These are phyloP conservation scores for Paraurostyla sp. DNA, from an alignment of 73 alveolate species.

Conservation along the genomic window DNA sequence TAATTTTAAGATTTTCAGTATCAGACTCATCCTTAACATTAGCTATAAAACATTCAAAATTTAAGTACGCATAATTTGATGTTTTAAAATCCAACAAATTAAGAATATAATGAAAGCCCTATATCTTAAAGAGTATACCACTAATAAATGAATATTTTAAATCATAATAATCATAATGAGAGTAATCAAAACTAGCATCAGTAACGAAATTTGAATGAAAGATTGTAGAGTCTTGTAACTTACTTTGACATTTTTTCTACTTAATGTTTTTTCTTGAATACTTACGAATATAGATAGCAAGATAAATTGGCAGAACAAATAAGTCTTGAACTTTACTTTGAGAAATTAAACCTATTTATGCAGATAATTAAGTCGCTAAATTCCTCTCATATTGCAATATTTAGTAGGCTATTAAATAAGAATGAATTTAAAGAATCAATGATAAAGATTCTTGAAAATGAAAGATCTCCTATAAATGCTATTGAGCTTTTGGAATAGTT, in stretches of 20 bases:
- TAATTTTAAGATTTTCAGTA: neutral
- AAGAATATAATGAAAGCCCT: constrained; percentile 41
- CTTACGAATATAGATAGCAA: neutral
- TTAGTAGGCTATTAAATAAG: neutral
- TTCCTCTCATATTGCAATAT: neutral
- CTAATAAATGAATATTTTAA: no score
- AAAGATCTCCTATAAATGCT: neutral
- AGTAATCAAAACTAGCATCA: no score
- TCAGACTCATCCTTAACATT: no score
- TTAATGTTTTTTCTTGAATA: neutral
- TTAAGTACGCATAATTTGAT: no score
- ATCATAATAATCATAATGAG: no score
- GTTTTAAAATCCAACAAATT: no score
- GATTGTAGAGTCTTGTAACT: no score
- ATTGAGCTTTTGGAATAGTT: neutral
- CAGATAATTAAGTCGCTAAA: neutral
- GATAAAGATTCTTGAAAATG: neutral
- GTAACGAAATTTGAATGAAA: no score
- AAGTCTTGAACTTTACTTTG: neutral
- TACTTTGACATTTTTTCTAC: neutral
- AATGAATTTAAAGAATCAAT: neutral
- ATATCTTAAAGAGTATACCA: constrained; percentile 34
- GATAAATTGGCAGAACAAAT: constrained; percentile 25
- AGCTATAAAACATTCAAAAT: no score
- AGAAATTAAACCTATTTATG: constrained; percentile 12